Evolutionary conservation across 225 moss, liverwort and hornwort genomes (phyloP).

Genomic region (Ulota crispa): DNA sequence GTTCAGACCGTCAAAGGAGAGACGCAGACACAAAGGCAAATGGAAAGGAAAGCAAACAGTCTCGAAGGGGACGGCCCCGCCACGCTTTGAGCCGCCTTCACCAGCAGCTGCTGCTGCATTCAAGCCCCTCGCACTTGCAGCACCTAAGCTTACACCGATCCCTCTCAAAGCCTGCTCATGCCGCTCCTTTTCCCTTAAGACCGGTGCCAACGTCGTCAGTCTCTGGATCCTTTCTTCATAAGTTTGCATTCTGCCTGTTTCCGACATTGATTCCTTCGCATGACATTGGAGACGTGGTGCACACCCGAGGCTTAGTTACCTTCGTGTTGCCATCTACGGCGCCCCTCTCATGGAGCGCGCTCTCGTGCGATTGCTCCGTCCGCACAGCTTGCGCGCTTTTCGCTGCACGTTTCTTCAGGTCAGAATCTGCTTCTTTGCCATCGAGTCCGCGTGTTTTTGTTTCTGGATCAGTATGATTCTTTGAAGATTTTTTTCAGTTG

Average conservation of each 20-base stretch:
- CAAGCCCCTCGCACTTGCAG: not conserved
- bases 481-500: not conserved
- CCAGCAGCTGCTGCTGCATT: conserved; percentile 1
- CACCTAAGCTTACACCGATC: not conserved
- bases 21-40: not conserved
- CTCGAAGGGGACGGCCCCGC: not conserved
- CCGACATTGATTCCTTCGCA: not conserved
- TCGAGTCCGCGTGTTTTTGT: not conserved
- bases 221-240: not conserved
- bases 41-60: not conserved
- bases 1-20: not conserved
- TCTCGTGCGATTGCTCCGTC: conserved; percentile 70
- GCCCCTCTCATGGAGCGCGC: conserved; percentile 69
- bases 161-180: not conserved
- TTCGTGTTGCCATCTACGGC: not conserved
- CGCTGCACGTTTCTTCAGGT: conserved; percentile 19
- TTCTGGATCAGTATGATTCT: not conserved
- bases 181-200: not conserved
- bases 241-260: not conserved
- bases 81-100: conserved; percentile 17
- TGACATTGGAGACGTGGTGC: not conserved
- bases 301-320: not conserved
- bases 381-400: conserved; percentile 51
- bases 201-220: not conserved
- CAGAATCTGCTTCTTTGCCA: not conserved